Base-by-base conservation (phyloP, 2,329 filamentous ascomycete genomes). In the Akanthomyces lecanii region DNA sequence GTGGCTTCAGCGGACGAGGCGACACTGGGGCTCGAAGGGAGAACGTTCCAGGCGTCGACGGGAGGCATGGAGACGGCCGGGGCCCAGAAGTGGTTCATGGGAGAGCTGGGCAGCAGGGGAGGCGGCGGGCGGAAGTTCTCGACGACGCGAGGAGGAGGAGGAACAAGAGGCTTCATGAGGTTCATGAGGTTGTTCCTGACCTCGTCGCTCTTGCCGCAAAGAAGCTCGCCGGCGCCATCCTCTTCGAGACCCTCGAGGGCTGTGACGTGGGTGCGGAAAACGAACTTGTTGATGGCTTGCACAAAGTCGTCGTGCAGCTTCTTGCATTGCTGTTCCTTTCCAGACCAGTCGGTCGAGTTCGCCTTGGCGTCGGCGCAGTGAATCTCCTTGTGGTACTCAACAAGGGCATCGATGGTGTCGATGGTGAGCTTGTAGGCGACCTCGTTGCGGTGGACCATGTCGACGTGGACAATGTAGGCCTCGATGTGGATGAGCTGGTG, bases 391-490 rank as follows among this genome's bases (percentile, higher is more conserved):
- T 99, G 95, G 77, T 96, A 96, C 75, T 97, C 91, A 75, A 97
- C 89, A 67, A 99, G 85, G 59, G 90, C 80, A 72, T 97, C 92
- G 78, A 99, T 99, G 66, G 93, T 92, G 75, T 98, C 95, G 64
- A 89, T 86, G 28, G 93, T 98, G 72, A 99, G 85, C 85, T 99
- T 99, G 85, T 93, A 98, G 69, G 93, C 95, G 72, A 99, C 92
- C 81, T 98, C 95, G 75, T 96, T 95, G 77, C 93, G 90, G 71
- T 96, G 87, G 65, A 99, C 94, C 92, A 98, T 97, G 81, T 99
- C 95, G 77, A 99, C 92, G 77, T 98, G 94, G 65, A 99, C 95
- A 70, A 98, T 94, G 76, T 99, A 99, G 59, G 95, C 95, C 79
- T 98, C 93, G 70, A 98, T 81, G 75, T 97, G 92, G 72, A 97